Evolutionary conservation across 306 rosid genomes (phyloP), one percentile per base, ranked within the genome.

Genomic region (Prunus mume): DNA sequence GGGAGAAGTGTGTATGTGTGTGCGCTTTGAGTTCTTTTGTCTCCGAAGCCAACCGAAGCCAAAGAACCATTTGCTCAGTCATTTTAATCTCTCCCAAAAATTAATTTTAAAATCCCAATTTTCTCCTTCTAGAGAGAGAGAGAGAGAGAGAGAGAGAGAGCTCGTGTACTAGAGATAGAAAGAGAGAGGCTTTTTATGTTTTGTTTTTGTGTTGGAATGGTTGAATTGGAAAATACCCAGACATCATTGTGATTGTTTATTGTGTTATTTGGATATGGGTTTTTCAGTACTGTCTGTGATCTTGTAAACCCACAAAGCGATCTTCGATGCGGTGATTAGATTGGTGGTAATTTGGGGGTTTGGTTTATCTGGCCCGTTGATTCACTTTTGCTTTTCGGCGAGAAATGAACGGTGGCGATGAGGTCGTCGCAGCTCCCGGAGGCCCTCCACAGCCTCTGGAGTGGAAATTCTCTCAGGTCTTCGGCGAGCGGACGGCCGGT

Each of bases 391-490:
- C 69, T 41, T 38, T 45, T 17, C 12, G 20, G 38, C 71, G 68
- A 81, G 57, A 83, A 82, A 96, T 96, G 99, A 91, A 88, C 86
- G 98, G 93, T 78, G 92, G 91, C 82, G 96, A 91, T 86, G 99
- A 86, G 84, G 96, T 84, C 84, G 86, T 85, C 71, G 86, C 83
- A 85, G 93, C 96, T 89, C 86, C 96, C 82, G 90, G 76, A 76
- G 93, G 87, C 54, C 91, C 91, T 25, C 85, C 89, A 22, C 88
- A 81, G 84, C 89, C 89, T 75, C 84, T 96, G 86, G 99, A 96
- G 71, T 96, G 99, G 99, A 96, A 92, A 88, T 96, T 96, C 88
- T 92, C 99, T 13, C 99, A 96, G 89, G 99, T 96, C 14, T 96
- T 96, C 65, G 99, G 99, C 19, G 99, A 96, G 83, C 97, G 99